Conservation (phyloP, 2,329 filamentous ascomycete genomes). For the Corynespora cassiicola region DNA sequence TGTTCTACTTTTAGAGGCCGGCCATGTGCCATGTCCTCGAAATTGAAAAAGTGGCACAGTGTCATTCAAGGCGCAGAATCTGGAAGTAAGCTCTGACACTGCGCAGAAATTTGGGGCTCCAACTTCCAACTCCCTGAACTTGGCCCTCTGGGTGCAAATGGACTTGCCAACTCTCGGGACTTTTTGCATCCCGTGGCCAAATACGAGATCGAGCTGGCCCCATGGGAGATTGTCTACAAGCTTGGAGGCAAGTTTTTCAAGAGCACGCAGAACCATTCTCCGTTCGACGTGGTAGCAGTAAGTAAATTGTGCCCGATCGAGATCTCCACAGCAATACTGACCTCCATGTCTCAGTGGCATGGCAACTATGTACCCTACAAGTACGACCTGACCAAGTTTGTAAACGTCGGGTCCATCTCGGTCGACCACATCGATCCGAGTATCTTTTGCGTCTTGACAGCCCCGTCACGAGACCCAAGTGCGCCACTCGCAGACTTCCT, state of each 20-base stretch:
- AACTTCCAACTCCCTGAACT: conserved; percentile 48
- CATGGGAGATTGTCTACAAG: conserved; percentile 54
- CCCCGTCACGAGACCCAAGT: conserved; percentile 62
- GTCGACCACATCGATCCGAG: conserved; percentile 81
- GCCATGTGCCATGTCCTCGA: too few species aligned
- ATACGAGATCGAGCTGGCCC: conserved; percentile 61
- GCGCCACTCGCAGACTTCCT: conserved; percentile 71
- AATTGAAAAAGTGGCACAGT: neutral
- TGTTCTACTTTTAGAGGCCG: neutral
- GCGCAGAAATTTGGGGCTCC: conserved; percentile 45
- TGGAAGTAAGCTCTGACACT: conserved; percentile 7
- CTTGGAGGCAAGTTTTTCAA: conserved; percentile 71
- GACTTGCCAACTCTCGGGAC: conserved; percentile 58
- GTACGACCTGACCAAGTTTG: conserved; percentile 80
- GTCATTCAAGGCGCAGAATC: neutral
- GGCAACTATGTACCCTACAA: conserved; percentile 79
- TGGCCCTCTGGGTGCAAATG: conserved; percentile 47
- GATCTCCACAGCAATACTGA: too few species aligned
- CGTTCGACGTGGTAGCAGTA: conserved; percentile 79
- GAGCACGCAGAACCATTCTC: conserved; percentile 71
- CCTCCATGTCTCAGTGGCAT: too few species aligned
- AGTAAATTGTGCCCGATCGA: too few species aligned
- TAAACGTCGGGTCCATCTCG: conserved; percentile 73
- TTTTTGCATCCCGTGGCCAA: conserved; percentile 75
- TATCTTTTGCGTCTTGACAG: conserved; percentile 74